Conservation (phyloP, 345 rosid species). For the Acer yangbiense region DNA sequence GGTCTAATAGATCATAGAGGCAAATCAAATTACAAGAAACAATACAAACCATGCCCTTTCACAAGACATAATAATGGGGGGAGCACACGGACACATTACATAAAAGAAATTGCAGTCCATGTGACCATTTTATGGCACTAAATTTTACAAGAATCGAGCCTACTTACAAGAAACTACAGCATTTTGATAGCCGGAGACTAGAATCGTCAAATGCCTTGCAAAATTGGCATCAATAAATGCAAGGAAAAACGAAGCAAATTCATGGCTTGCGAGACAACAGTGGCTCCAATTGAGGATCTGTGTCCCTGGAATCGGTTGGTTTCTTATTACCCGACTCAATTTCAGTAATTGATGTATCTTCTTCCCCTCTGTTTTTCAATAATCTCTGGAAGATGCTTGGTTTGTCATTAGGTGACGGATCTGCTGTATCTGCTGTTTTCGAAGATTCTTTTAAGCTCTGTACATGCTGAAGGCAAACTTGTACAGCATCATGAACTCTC, state of each 20-base stretch:
- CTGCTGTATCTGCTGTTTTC: constrained; percentile 27
- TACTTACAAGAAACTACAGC: constrained; percentile 7
- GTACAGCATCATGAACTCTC: constrained; percentile 93
- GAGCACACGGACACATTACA: neutral
- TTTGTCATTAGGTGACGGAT: constrained; percentile 36
- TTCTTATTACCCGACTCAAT: constrained; percentile 52
- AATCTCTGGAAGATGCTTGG: constrained; percentile 50
- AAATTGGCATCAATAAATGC: constrained; percentile 17
- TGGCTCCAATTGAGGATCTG: constrained; percentile 60
- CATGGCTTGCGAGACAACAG: constrained; percentile 46
- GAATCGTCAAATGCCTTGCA: constrained; percentile 3
- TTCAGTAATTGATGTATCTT: constrained; percentile 41
- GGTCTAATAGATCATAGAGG: neutral
- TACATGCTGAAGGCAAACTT: constrained; percentile 85
- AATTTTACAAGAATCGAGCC: neutral
- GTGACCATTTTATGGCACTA: neutral
- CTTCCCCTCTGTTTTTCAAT: constrained; percentile 36
- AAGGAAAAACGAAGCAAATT: neutral
- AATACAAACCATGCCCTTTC: neutral
- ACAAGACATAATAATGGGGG: neutral
- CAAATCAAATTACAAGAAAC: constrained; percentile 1
- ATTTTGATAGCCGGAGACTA: neutral
- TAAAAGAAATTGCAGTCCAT: neutral
- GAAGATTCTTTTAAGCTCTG: constrained; percentile 47
- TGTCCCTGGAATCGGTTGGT: constrained; percentile 17